Base-by-base conservation (phyloP, 2,329 filamentous ascomycete species). In the Calonectria hawksworthii region DNA sequence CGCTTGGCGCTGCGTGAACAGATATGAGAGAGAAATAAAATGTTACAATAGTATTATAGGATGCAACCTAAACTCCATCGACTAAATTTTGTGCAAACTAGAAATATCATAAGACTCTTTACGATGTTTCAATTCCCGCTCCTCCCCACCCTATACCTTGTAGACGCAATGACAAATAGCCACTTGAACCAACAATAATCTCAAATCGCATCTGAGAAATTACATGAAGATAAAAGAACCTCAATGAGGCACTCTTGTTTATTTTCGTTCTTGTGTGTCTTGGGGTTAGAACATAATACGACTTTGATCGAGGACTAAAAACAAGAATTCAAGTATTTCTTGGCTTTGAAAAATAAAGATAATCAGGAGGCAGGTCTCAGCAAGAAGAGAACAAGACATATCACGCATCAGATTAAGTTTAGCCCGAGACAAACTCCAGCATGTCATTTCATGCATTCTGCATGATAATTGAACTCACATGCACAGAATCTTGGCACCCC, bases 1-100 rank as follows among this genome's bases (percentile, higher is more conserved):
- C 30, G 8, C 4, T 32, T 32, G 30, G 4, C 8, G 8, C 30
- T 32, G 8, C 4, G 8, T 8, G 13, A 41, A 41, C 18, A 41
- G 16, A 21, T 16, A 4, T 21, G 5, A 21, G 4, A 7, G n/a
- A n/a, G n/a, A 18, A 21, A 21, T 7, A 21, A 41, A 18, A 18
- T 41, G 16, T 7, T 2, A 18, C 2, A 5, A 13, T 8, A n/a
- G 1, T n/a, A 21, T 9, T 44, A 44, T 9, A 2, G 1, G 0
- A 44, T n/a, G 1, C 5, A 3, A n/a, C 18, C 4, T 18, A 44
- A 44, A 44, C 5, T 44, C 7, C 2, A n/a, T n/a, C n/a, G 2
- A 44, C 18, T 18, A 4, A 18, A 4, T 8, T 44, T 21, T 44
- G 7, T 23, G 23, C 10, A 47, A n/a, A 9, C 11, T 23, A 23